These are phyloP conservation scores for Pochonia chlamydosporia DNA, from an alignment of 2,329 filamentous ascomycete species.

Conservation along the genomic window DNA sequence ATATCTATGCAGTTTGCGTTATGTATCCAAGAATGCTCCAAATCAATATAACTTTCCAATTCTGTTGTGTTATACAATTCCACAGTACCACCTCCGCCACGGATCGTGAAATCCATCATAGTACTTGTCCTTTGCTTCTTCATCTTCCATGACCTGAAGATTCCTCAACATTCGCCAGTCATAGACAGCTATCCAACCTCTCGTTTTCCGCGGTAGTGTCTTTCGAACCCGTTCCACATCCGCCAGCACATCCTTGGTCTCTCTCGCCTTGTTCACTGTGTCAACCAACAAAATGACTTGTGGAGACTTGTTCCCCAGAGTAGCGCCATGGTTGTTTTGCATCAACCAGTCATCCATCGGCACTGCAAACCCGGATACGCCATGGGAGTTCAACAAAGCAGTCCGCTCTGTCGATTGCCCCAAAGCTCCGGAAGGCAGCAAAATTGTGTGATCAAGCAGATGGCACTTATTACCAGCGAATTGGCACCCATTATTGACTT, in stretches of 20 bases:
- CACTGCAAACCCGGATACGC: slow-evolving; percentile 26
- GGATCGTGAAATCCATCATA: slow-evolving; percentile 32
- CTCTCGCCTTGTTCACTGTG: slow-evolving; percentile 20
- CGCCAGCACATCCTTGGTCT: slow-evolving; percentile 27
- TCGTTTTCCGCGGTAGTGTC: slow-evolving; percentile 18
- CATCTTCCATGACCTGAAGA: slow-evolving; percentile 33
- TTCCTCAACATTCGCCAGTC: slow-evolving; percentile 41
- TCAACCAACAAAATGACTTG: slow-evolving; percentile 33
- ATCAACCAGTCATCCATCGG: slow-evolving; percentile 30
- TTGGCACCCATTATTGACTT: slow-evolving; percentile 19
- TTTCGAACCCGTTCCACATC: slow-evolving; percentile 25
- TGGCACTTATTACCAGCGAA: slow-evolving; percentile 29
- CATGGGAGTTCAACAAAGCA: slow-evolving; percentile 35
- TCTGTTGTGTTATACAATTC: slow-evolving; percentile 27
- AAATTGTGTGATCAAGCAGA: slow-evolving; percentile 28
- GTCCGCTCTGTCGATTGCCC: slow-evolving; percentile 28
- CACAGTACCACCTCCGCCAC: slow-evolving; percentile 39
- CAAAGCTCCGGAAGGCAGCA: slow-evolving; percentile 38
- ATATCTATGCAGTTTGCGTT: neutral
- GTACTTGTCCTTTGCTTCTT: slow-evolving; percentile 21
- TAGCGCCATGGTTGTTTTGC: slow-evolving; percentile 4
- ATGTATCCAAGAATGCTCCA: neutral
- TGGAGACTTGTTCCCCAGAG: neutral
- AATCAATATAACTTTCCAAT: neutral
- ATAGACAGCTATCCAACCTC: slow-evolving; percentile 36